Evolutionary conservation across 225 moss, liverwort and hornwort species (phyloP).

Genomic region (Sphagnum tenellum): DNA sequence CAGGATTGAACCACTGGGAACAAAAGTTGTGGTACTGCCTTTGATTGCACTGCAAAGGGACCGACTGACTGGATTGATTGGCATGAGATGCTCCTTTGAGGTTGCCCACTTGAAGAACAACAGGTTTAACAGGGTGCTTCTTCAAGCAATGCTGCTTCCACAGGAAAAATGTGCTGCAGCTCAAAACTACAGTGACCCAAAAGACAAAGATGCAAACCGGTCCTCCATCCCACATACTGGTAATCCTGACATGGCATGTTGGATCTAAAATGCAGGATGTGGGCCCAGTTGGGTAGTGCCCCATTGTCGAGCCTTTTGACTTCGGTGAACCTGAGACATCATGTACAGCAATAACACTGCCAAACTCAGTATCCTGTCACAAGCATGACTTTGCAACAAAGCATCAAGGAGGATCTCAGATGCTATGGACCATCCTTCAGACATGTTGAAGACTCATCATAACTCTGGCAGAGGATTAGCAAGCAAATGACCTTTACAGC

Average conservation of each 20-base stretch:
- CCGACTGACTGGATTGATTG: neutral
- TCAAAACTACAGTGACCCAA: constrained; percentile 31
- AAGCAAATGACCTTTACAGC: no score
- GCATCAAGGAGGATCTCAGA: no score
- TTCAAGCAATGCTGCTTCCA: constrained; percentile 23
- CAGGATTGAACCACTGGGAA: no score
- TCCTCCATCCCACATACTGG: constrained; percentile 37
- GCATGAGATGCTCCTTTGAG: constrained; percentile 1
- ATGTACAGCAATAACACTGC: no score
- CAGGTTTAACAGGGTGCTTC: constrained; percentile 22
- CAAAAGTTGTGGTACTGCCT: neutral
- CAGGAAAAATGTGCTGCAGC: constrained; percentile 27
- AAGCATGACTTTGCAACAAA: no score
- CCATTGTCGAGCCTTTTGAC: constrained; percentile 17
- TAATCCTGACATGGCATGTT: constrained; percentile 51
- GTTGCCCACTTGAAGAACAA: constrained; percentile 16
- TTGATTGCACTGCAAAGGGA: constrained; percentile 9
- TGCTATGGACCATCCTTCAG: no score
- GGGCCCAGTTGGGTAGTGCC: constrained; percentile 55
- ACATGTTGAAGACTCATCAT: no score
- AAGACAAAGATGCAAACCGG: constrained; percentile 44
- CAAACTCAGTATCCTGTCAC: no score
- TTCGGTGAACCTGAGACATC: no score
- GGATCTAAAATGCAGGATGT: constrained; percentile 40
- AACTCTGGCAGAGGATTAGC: no score